Evolutionary conservation across 768 basidiomycete genomes (phyloP).

Genomic region (Mycena vitilis): DNA sequence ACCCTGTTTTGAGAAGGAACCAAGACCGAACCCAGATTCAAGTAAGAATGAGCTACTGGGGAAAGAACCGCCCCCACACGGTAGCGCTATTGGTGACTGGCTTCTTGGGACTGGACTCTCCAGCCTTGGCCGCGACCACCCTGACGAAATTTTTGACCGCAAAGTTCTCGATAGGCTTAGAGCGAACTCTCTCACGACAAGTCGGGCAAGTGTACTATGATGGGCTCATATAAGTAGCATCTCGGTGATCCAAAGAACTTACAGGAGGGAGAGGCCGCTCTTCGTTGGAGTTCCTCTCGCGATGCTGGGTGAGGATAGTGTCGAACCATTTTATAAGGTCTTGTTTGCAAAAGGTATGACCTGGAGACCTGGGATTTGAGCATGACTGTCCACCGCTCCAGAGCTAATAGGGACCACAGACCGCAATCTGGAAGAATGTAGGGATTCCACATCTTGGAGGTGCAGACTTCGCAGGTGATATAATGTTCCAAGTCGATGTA

Average conservation of each 20-base stretch:
- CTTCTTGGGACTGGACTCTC: slow-evolving; percentile 31
- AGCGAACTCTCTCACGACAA: slow-evolving; percentile 27
- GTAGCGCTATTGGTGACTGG: neutral
- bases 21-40: too few relatives aligned
- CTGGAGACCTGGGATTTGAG: neutral
- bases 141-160: slow-evolving; percentile 27
- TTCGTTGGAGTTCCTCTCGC: slow-evolving; percentile 13
- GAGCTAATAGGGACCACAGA: neutral
- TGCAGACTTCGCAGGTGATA: slow-evolving; percentile 34
- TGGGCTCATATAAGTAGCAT: neutral
- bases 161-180: slow-evolving; percentile 33
- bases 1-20: too few relatives aligned
- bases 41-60: too few relatives aligned
- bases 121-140: slow-evolving; percentile 11
- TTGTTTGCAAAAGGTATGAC: too few relatives aligned
- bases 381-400: neutral
- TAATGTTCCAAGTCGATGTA: slow-evolving; percentile 26
- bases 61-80: slow-evolving; percentile 29
- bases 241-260: neutral
- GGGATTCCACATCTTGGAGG: slow-evolving; percentile 31
- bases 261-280: slow-evolving; percentile 25
- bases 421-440: slow-evolving; percentile 24
- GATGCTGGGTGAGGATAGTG: slow-evolving; percentile 26
- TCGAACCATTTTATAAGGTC: slow-evolving; percentile 33
- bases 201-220: slow-evolving; percentile 34